Evolutionary conservation across 768 basidiomycete genomes (phyloP).

Genomic region (Cystobasidiopsis lactophilus): DNA sequence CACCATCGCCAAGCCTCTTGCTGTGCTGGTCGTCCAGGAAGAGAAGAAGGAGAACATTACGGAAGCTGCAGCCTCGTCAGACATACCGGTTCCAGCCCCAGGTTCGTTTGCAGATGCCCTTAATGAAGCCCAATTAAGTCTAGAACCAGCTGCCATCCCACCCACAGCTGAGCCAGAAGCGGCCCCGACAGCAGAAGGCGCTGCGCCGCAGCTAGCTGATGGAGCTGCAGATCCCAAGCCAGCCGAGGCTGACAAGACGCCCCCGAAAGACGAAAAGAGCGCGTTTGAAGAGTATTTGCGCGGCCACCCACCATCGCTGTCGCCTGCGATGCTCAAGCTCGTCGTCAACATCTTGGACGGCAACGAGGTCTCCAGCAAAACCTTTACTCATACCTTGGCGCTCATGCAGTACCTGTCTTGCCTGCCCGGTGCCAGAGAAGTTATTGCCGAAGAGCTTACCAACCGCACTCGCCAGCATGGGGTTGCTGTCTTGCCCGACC

Average conservation of each 20-base stretch:
- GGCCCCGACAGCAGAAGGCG: background rate
- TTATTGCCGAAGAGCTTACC: constrained; percentile 70
- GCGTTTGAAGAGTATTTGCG: constrained; percentile 30
- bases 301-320: constrained; percentile 63
- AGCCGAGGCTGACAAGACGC: background rate
- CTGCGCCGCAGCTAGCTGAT: no score
- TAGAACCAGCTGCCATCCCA: background rate
- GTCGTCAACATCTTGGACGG: constrained; percentile 94
- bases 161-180: background rate
- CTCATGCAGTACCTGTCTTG: constrained; percentile 81
- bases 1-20: constrained; percentile 64
- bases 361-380: constrained; percentile 84
- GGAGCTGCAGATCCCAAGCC: background rate
- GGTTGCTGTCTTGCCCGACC: constrained; percentile 44
- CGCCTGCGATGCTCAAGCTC: constrained; percentile 48
- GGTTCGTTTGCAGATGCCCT: no score
- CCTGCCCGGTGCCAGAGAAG: constrained; percentile 68
- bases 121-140: no score
- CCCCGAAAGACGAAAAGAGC: background rate
- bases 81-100: no score
- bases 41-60: constrained; percentile 13
- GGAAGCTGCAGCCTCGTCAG: background rate
- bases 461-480: constrained; percentile 73
- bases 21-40: constrained; percentile 27
- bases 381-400: constrained; percentile 81